Conservation (phyloP, 306 rosid species). For the Malus sylvestris region DNA sequence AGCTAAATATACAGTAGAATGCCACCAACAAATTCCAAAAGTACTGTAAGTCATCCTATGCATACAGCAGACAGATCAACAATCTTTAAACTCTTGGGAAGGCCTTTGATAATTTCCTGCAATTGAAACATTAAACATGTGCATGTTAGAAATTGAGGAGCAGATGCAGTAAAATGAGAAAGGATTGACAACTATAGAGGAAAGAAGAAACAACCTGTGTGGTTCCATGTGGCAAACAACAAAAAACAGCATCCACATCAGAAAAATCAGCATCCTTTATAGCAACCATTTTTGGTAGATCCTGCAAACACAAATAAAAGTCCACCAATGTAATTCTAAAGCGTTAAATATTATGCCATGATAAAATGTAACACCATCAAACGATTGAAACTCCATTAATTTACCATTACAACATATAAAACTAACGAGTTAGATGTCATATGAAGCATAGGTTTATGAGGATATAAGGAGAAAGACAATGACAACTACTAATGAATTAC, state of each 20-base stretch:
- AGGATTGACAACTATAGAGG: slow-evolving; percentile 7
- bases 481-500: background rate
- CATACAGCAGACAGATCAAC: slow-evolving; percentile 99
- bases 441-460: background rate
- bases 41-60: background rate
- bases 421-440: background rate
- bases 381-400: slow-evolving; percentile 3
- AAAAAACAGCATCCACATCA: slow-evolving; percentile 81
- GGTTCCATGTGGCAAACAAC: slow-evolving; percentile 96
- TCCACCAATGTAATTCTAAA: slow-evolving; percentile 4
- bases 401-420: background rate
- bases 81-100: slow-evolving; percentile 78
- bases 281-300: slow-evolving; percentile 79
- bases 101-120: slow-evolving; percentile 88
- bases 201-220: slow-evolving; percentile 54
- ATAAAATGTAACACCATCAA: slow-evolving; percentile 12
- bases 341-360: background rate
- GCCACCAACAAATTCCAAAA: background rate
- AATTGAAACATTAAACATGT: slow-evolving; percentile 9
- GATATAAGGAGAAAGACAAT: background rate
- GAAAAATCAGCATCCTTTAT: slow-evolving; percentile 79
- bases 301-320: slow-evolving; percentile 34
- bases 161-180: slow-evolving; percentile 2
- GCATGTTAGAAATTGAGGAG: background rate
- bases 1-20: background rate